phyloP scores from a whole-genome alignment of 2,329 filamentous ascomycete species.

The Trichoderma pleuroti region DNA sequence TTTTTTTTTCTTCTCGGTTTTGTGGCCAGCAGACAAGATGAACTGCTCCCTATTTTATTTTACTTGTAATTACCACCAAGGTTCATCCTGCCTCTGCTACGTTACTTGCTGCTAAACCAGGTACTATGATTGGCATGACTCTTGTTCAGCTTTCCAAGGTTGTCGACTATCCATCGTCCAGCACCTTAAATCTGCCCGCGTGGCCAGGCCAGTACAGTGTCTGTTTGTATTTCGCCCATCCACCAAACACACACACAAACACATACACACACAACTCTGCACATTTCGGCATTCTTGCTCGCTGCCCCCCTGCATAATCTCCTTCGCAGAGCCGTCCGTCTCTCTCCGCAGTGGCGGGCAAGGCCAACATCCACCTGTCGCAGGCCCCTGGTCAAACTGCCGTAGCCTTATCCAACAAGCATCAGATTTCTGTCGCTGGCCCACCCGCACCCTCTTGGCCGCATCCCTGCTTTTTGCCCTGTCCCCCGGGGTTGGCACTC shows the following conservation, averaged over 20 bases:
- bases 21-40: background rate
- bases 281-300: constrained; percentile 2
- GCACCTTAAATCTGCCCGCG: background rate
- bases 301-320: constrained; percentile 19
- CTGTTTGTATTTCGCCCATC: background rate
- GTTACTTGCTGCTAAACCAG: background rate
- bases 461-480: background rate
- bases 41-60: background rate
- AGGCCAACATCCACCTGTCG: background rate
- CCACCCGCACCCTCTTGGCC: background rate
- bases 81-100: background rate
- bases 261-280: background rate
- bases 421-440: background rate
- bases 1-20: background rate
- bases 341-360: constrained; percentile 17
- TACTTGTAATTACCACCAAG: background rate
- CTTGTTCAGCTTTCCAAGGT: too few species aligned
- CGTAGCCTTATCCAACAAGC: constrained; percentile 21
- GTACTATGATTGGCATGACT: background rate
- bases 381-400: constrained; percentile 19
- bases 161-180: background rate
- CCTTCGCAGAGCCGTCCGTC: constrained; percentile 12
- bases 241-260: background rate
- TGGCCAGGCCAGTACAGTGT: background rate
- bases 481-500: background rate